Evolutionary conservation across 2,329 filamentous ascomycete genomes (phyloP).

Genomic region (Sclerotinia nivalis): DNA sequence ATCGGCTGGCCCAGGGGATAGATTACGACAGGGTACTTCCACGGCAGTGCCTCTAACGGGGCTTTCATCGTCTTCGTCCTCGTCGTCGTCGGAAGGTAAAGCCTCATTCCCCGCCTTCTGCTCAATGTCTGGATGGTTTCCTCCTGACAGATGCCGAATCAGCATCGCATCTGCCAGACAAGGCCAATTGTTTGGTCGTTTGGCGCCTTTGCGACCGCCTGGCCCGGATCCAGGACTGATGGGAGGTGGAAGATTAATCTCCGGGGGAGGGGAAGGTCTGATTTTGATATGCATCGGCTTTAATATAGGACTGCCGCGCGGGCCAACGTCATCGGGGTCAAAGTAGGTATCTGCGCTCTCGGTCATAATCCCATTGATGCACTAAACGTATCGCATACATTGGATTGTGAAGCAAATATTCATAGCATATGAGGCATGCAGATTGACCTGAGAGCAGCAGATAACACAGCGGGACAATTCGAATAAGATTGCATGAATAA

Average conservation of each 20-base stretch:
- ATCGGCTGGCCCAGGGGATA: slow-evolving; percentile 27
- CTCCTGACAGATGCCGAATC: slow-evolving; percentile 60
- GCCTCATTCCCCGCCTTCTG: slow-evolving; percentile 54
- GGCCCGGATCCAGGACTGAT: slow-evolving; percentile 47
- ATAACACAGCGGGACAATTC: neutral
- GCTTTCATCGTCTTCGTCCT: slow-evolving; percentile 46
- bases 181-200: slow-evolving; percentile 36
- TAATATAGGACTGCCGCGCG: slow-evolving; percentile 46
- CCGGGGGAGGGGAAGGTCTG: slow-evolving; percentile 54
- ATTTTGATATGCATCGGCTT: slow-evolving; percentile 48
- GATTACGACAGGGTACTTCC: slow-evolving; percentile 36
- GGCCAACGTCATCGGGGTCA: slow-evolving; percentile 51
- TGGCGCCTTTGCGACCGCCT: slow-evolving; percentile 33
- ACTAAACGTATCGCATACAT: slow-evolving; percentile 21
- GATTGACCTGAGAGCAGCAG: neutral
- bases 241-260: slow-evolving; percentile 48
- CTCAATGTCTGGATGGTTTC: slow-evolving; percentile 66
- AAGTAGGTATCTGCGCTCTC: slow-evolving; percentile 39
- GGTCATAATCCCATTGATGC: slow-evolving; percentile 25
- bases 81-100: slow-evolving; percentile 49
- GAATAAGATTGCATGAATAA: slow-evolving; percentile 14
- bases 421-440: slow-evolving; percentile 31
- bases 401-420: slow-evolving; percentile 26
- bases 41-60: slow-evolving; percentile 29
- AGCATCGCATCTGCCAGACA: slow-evolving; percentile 67